Percentiles rank a stretch among this genome's conserved stretches.
Evolutionary conservation across 768 basidiomycete genomes (phyloP).

Genomic region (Saitozyma sp.): DNA sequence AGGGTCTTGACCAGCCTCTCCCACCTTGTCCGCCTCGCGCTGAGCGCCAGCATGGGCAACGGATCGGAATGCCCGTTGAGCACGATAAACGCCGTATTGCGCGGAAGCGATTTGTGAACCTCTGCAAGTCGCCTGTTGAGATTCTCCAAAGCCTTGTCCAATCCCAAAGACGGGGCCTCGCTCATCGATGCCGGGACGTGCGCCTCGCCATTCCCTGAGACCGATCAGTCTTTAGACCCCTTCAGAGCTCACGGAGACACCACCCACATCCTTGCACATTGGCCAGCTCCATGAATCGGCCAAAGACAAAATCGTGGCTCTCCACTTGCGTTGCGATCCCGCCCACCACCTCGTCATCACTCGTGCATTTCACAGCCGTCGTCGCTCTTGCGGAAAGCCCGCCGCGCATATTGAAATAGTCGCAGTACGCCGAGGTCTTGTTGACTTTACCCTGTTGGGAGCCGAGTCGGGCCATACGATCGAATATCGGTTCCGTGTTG

Average conservation of each 20-base stretch:
- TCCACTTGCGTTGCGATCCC: conserved; percentile 63
- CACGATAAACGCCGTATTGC: conserved; percentile 77
- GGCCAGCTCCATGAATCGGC: conserved; percentile 77
- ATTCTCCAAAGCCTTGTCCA: conserved; percentile 52
- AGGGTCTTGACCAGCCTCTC: conserved; percentile 59
- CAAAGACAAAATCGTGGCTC: conserved; percentile 79
- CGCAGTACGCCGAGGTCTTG: conserved; percentile 70
- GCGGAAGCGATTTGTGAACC: conserved; percentile 70
- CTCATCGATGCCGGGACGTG: not conserved
- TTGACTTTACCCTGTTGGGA: conserved; percentile 17
- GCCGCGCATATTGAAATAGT: conserved; percentile 76
- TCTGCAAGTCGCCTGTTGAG: conserved; percentile 65
- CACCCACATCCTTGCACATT: conserved; percentile 73
- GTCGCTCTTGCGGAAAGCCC: conserved; percentile 85
- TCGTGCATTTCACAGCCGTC: conserved; percentile 70
- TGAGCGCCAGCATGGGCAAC: conserved; percentile 71
- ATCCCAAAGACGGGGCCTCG: not conserved
- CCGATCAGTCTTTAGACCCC: not conserved
- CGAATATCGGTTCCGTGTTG: conserved; percentile 85
- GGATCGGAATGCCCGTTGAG: conserved; percentile 90
- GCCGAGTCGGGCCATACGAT: conserved; percentile 65
- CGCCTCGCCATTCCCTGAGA: conserved; percentile 20
- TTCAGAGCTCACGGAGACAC: not conserved
- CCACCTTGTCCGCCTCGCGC: conserved; percentile 69
- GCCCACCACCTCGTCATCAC: conserved; percentile 71